phyloP scores from a whole-genome alignment of 164 flowering plant species.

The Vitis rupestris region DNA sequence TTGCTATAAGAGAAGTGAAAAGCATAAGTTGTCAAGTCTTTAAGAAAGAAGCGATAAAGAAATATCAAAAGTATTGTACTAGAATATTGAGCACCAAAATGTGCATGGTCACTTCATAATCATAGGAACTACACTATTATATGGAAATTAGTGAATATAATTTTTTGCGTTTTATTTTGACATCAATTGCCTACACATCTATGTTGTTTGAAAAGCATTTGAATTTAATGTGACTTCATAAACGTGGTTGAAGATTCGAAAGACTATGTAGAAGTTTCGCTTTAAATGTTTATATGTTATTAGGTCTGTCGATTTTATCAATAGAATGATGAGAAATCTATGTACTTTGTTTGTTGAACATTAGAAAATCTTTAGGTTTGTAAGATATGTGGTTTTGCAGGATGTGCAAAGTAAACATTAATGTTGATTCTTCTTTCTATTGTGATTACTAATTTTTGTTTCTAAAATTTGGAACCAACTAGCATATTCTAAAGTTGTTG shows the following conservation, averaged over 20 bases:
- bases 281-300: slow-evolving; percentile 6
- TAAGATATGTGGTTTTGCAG: slow-evolving; percentile 91
- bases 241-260: background rate
- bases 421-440: background rate
- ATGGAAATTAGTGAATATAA: too few species aligned
- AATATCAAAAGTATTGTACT: too few species aligned
- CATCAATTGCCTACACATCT: too few species aligned
- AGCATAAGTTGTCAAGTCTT: too few species aligned
- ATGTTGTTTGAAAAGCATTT: slow-evolving; percentile 1
- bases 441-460: background rate
- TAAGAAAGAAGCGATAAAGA: too few species aligned
- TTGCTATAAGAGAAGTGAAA: too few species aligned
- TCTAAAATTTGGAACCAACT: background rate
- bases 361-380: slow-evolving; percentile 81
- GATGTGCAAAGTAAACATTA: slow-evolving; percentile 76
- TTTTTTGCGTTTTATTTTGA: too few species aligned
- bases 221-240: background rate
- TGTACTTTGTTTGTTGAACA: slow-evolving; percentile 80
- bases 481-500: background rate
- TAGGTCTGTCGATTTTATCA: slow-evolving; percentile 89
- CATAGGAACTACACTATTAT: too few species aligned
- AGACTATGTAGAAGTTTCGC: slow-evolving; percentile 4
- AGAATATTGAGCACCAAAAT: too few species aligned
- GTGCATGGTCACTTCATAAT: too few species aligned
- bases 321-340: slow-evolving; percentile 74